These are phyloP conservation scores for Hanseniaspora mollemarum DNA, from an alignment of 805 yeast genomes.

Conservation along the genomic window DNA sequence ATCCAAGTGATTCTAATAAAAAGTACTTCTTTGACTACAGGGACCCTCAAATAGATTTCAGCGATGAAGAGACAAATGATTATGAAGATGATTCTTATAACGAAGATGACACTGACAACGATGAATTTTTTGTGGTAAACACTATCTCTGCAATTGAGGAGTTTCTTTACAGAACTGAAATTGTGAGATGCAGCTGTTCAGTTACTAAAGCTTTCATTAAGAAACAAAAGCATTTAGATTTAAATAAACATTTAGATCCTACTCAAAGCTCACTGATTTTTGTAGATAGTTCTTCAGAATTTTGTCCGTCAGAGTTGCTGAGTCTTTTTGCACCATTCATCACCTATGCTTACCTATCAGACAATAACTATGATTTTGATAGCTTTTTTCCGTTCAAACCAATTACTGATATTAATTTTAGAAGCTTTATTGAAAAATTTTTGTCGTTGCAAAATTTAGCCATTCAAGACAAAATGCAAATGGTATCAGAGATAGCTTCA, in stretches of 20 bases:
- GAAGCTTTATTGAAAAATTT: constrained; percentile 10
- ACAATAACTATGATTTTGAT: constrained; percentile 12
- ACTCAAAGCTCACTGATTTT: constrained; percentile 5
- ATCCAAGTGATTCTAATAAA: constrained; percentile 29
- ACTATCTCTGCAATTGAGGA: constrained; percentile 7
- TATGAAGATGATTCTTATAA: constrained; percentile 14
- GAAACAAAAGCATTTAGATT: constrained; percentile 1
- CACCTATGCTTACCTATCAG: constrained; percentile 10
- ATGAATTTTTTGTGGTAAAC: neutral
- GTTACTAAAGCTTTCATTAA: constrained; percentile 13
- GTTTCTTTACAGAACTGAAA: constrained; percentile 8
- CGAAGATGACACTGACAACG: constrained; percentile 20
- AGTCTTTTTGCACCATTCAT: constrained; percentile 9
- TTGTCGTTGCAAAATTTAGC: neutral
- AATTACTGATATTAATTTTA: constrained; percentile 10
- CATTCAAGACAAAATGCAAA: neutral
- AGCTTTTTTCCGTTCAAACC: constrained; percentile 6
- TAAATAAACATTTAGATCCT: constrained; percentile 5
- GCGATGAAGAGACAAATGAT: constrained; percentile 19
- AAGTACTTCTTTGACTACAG: constrained; percentile 32
- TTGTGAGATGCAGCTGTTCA: constrained; percentile 7
- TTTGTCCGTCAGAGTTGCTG: constrained; percentile 7
- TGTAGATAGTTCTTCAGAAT: constrained; percentile 9
- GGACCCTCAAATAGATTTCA: constrained; percentile 14
- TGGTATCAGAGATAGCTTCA: constrained; percentile 6